Evolutionary conservation across 495 filamentous ascomycete species (phyloP), one percentile per base, ranked within the genome.

Genomic region (Poronia punctata): DNA sequence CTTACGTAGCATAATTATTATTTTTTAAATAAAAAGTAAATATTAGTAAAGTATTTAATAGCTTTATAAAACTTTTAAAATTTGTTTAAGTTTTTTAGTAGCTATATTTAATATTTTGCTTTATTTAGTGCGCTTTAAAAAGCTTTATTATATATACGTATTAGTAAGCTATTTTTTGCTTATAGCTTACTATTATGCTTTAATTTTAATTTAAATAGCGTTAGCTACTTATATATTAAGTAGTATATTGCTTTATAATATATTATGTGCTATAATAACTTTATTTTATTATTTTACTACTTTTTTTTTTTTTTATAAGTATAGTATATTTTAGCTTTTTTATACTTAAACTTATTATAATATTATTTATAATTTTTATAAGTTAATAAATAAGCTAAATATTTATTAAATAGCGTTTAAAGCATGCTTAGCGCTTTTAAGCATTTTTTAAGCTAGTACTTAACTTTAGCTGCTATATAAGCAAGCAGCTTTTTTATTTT

Each of bases 301-400:
- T n/a, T 3, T 32, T 32, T 32, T 15, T 5, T 7, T 5, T 10
- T 32, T 32, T 15, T 15, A 16, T 16, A 32, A 7, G 19, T 7
- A 17, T 16, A 32, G 11, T 32, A 16, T 3, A 32, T 3, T 10
- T 32, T 32, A 16, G 19, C 4, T 4, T 17, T 32, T 32, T 15
- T 32, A 32, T 32, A 32, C 7, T 32, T 32, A 32, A 32, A 32
- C 19, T 32, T 32, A 3, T 17, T 15, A 32, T 32, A 32, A 10
- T 32, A 32, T 32, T 32, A 32, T 3, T 32, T 32, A 17, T 7
- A 32, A 10, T 16, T 32, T 32, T 17, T 17, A 32, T 32, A 11
- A 5, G 16, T 32, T 16, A 32, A 32, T 16, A 32, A 17, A 11
- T 16, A 32, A 17, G 29, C 29, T 15, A 32, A 17, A 17, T 15